phyloP scores from a whole-genome alignment of 768 basidiomycete species.

The Phallus indusiatus region DNA sequence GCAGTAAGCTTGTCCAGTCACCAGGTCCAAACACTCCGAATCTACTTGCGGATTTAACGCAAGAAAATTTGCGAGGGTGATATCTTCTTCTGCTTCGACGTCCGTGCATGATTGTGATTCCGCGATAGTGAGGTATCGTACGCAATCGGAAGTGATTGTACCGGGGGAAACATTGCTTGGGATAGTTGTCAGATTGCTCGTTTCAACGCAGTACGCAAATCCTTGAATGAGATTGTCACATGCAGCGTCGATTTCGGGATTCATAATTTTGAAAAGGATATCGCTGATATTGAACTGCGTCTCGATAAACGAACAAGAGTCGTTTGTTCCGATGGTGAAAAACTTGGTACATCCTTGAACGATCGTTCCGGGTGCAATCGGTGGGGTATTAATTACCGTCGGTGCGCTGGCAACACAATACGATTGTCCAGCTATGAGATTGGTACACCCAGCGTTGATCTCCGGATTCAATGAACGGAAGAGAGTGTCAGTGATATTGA shows the following conservation, averaged over 20 bases:
- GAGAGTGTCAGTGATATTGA: not conserved
- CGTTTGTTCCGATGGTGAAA: not conserved
- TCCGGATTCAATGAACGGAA: slow-evolving; percentile 3
- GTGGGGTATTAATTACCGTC: not conserved
- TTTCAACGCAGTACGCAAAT: not conserved
- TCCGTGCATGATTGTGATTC: no score
- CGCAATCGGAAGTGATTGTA: not conserved
- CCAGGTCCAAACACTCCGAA: no score
- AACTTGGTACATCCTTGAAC: not conserved
- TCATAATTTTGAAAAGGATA: not conserved
- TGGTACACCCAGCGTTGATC: not conserved
- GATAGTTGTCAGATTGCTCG: not conserved
- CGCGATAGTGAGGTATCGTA: no score
- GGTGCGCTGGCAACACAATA: not conserved
- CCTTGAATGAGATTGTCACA: not conserved
- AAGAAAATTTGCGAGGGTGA: no score
- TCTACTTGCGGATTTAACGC: no score
- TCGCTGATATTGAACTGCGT: not conserved
- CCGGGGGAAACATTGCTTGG: not conserved
- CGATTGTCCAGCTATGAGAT: not conserved
- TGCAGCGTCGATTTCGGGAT: slow-evolving; percentile 3
- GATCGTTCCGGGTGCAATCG: no score
- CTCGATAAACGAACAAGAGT: not conserved
- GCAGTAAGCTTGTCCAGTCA: no score
- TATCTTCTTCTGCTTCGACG: no score